phyloP scores from a whole-genome alignment of 169 alveolate species.

The Eimeria acervulina region DNA sequence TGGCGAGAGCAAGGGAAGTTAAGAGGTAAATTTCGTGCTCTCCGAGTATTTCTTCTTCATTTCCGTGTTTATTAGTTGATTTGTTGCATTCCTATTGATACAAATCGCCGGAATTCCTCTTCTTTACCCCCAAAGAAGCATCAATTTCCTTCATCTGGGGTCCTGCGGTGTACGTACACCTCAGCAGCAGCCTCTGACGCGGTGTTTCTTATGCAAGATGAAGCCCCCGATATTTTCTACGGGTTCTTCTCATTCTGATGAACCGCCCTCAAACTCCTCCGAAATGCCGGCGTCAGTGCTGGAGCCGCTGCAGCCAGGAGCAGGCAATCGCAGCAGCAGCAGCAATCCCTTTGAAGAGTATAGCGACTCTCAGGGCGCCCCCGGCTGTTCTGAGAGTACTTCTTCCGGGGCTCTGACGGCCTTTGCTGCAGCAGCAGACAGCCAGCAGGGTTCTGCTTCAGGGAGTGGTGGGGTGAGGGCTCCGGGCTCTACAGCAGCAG shows the following conservation, averaged over 20 bases:
- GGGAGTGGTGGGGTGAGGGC: too few relatives aligned
- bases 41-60: too few relatives aligned
- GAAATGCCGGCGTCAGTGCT: slow-evolving; percentile 57
- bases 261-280: not conserved
- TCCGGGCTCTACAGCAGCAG: not conserved
- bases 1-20: too few relatives aligned
- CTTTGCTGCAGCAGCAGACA: not conserved
- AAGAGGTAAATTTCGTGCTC: too few relatives aligned
- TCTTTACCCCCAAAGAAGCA: not conserved
- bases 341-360: slow-evolving; percentile 1
- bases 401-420: not conserved
- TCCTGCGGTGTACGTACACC: not conserved
- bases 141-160: not conserved
- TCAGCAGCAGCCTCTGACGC: not conserved
- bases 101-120: too few relatives aligned
- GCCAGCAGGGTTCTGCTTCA: too few relatives aligned
- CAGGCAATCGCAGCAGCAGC: not conserved
- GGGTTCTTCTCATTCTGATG: not conserved
- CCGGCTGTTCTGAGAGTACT: not conserved
- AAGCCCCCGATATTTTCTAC: not conserved
- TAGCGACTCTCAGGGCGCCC: not conserved
- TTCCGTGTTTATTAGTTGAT: too few relatives aligned
- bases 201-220: slow-evolving; percentile 4
- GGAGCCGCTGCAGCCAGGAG: slow-evolving; percentile 34
- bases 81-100: too few relatives aligned